phyloP scores from a whole-genome alignment of 768 basidiomycete species.

The Harrya chromipes region DNA sequence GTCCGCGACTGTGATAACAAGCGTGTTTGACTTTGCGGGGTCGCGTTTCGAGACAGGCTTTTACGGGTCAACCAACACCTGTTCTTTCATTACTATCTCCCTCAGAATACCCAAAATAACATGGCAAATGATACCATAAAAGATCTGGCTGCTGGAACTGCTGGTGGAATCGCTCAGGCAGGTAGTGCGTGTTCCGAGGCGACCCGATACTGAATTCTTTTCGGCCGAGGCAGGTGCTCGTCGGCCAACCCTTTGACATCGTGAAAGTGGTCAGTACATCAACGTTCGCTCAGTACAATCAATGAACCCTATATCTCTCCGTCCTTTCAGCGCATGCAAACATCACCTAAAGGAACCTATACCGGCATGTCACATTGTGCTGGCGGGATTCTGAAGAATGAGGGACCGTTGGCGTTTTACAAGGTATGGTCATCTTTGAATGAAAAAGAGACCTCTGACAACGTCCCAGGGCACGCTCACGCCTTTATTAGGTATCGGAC shows the following conservation, averaged over 20 bases:
- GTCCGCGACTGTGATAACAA: conserved; percentile 22
- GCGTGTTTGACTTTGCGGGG: conserved; percentile 1
- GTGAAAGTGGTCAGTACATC: conserved; percentile 82
- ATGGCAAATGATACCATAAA: conserved; percentile 62
- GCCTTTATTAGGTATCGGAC: conserved; percentile 86
- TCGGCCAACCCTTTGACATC: conserved; percentile 95
- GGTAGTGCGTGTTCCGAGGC: conserved; percentile 2
- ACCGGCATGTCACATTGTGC: conserved; percentile 86
- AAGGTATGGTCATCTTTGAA: conserved; percentile 52
- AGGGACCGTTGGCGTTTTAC: conserved; percentile 93
- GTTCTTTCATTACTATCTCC: background rate
- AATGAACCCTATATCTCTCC: conserved; percentile 10
- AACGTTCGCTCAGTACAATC: background rate
- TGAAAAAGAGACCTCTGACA: background rate
- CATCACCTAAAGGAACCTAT: conserved; percentile 86
- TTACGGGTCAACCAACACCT: background rate
- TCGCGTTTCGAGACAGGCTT: background rate
- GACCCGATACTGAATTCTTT: conserved; percentile 1
- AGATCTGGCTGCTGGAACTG: conserved; percentile 86
- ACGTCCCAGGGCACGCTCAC: conserved; percentile 76
- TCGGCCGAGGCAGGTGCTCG: conserved; percentile 58
- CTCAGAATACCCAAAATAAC: conserved; percentile 11
- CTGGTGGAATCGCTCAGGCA: conserved; percentile 89
- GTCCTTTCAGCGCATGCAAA: conserved; percentile 81
- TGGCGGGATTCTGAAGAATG: conserved; percentile 83